Evolutionary conservation across 768 basidiomycete species (phyloP), one percentile per base, ranked within the genome.

Genomic region (Rhodotorula sphaerocarpa): DNA sequence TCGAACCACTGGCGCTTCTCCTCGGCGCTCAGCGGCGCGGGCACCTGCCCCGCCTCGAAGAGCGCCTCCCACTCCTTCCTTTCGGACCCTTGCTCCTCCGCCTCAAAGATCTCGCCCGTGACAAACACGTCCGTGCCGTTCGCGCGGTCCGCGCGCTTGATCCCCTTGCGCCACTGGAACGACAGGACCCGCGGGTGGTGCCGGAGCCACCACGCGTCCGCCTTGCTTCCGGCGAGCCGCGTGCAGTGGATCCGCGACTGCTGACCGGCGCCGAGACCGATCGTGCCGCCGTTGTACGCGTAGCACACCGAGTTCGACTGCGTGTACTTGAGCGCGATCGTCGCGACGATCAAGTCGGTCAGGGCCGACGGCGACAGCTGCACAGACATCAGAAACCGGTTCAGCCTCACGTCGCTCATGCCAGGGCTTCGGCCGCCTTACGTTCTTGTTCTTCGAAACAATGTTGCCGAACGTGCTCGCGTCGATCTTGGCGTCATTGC

Each of bases 221-320:
- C 91, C 77, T 99, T 97, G 55, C 85, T 83, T 5, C 95, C 95
- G 5, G 95, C 95, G 48, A 99, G 85, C 34, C 95, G 88, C 21
- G 95, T 99, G 78, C 95, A 99, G 79, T 99, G 95, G 73, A 99
- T 99, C 44, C 95, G 88, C 7, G 93, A 97, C 75, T 97, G 95
- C 73, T 97, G 95, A 18, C 93, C 95, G 0, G 95, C 95, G 39
- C 95, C 95, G 50, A 96, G 86, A 50, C 93, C 95, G 70, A 99
- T 82, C 74, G 93, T 86, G 20, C 91, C 84, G 18, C 95, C 95
- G 72, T 84, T 86, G 71, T 84, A 85, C 2, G 92, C 90, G 74
- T 95, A 99, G 34, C 93, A 86, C 55, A 99, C 95, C 66, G 89
- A 92, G 81, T 99, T 97, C 53, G 95, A 99, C 75, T 97, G 95